Evolutionary conservation across 306 rosid genomes (phyloP), one percentile per base, ranked within the genome.

Genomic region (Quercus agrifolia): DNA sequence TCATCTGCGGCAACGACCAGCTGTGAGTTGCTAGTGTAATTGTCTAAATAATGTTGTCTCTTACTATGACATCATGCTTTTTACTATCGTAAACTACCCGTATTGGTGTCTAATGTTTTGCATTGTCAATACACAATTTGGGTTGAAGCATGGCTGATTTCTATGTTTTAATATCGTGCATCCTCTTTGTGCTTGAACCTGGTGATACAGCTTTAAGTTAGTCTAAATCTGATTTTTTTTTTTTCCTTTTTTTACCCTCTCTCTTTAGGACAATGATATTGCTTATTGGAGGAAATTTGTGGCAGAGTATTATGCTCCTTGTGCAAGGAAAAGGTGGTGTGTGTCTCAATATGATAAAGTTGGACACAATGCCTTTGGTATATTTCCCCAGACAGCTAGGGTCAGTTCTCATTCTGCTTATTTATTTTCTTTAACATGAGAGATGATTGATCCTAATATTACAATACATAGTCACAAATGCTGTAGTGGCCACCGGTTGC

Each of bases 271-370:
- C 75, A 84, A 87, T 81, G 72, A 56, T 28, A 66, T 87, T 63
- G 78, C 81, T 41, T 87, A 76, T 74, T 87, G 88, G 88, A 87
- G 83, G 83, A 58, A 56, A 56, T 76, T 87, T 71, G 84, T 87
- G 44, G 77, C 84, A 2, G 90, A 87, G 83, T 87, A 81, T 71
- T 84, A 81, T 70, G 76, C 83, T 57, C 86, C 86, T 3, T 70
- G 81, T 68, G 90, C 84, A 44, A 87, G 77, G 80, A 87, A 77
- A 77, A 84, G 83, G 73, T 84, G 82, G 83, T 87, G 90, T 52
- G 54, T 87, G 61, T 87, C 88, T 52, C 68, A 63, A 49, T 84
- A 84, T 70, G 84, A 82, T 31, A 75, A 74, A 79, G 80, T 17
- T 76, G 88, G 84, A 67, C 82, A 44, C 62, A 54, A 81, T 20